Conservation (phyloP, 2,329 filamentous ascomycete genomes). For the Penicillium sp. region DNA sequence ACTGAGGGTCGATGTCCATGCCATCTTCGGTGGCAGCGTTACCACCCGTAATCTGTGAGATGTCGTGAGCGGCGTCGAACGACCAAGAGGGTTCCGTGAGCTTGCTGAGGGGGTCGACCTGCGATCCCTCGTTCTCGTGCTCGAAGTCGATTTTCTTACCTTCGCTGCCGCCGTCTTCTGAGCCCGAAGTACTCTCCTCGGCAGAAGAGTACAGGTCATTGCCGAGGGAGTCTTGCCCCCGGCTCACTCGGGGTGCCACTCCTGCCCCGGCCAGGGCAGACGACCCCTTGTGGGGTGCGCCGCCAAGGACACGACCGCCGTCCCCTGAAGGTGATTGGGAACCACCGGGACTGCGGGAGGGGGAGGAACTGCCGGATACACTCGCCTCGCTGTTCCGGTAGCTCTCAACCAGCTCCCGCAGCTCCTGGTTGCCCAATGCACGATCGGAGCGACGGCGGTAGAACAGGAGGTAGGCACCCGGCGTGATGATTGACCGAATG, state of each 20-base stretch:
- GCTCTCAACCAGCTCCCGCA: conserved; percentile 68
- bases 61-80: conserved; percentile 36
- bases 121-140: conserved; percentile 20
- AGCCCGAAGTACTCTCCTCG: conserved; percentile 21
- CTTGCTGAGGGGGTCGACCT: conserved; percentile 26
- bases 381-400: conserved; percentile 53
- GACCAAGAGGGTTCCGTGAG: conserved; percentile 38
- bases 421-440: conserved; percentile 75
- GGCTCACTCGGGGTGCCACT: conserved; percentile 68
- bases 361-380: conserved; percentile 50
- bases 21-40: conserved; percentile 32
- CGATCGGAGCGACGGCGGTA: conserved; percentile 79
- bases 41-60: conserved; percentile 31
- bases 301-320: conserved; percentile 81
- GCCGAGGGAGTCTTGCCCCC: conserved; percentile 41
- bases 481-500: conserved; percentile 64
- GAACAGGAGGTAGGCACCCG: conserved; percentile 88
- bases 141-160: conserved; percentile 38
- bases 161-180: conserved; percentile 22
- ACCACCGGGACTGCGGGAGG: conserved; percentile 19
- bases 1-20: conserved; percentile 31
- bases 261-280: conserved; percentile 76
- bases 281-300: conserved; percentile 85
- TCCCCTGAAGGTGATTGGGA: conserved; percentile 66
- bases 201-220: conserved; percentile 30